These are phyloP conservation scores for Echites panduratus DNA, from an alignment of 257 asterid species.

Conservation along the genomic window DNA sequence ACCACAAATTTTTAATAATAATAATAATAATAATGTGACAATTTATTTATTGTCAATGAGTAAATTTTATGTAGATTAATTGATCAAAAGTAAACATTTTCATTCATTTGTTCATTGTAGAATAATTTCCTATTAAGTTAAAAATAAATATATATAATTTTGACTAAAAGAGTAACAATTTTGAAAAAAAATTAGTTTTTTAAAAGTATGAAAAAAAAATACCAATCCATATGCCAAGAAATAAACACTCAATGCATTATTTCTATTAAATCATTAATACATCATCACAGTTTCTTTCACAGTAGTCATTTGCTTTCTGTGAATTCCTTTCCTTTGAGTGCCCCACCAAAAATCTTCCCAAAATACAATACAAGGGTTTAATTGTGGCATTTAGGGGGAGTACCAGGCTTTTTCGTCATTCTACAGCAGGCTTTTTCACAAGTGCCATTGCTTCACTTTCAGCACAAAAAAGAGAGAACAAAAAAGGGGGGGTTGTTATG, in stretches of 20 bases:
- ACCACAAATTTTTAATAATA: no score
- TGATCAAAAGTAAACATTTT: no score
- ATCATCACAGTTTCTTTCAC: slow-evolving; percentile 20
- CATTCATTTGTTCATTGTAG: no score
- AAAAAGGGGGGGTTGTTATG: neutral
- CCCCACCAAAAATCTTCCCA: slow-evolving; percentile 15
- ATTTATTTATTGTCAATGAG: no score
- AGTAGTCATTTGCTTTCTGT: slow-evolving; percentile 20
- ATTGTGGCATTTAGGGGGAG: neutral
- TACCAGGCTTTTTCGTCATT: neutral
- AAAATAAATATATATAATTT: no score
- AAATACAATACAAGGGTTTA: slow-evolving; percentile 10
- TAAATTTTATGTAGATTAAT: no score
- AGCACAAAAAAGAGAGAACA: neutral
- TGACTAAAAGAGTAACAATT: no score
- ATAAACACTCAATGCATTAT: neutral
- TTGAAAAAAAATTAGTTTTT: no score
- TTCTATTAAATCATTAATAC: slow-evolving; percentile 23
- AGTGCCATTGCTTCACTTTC: neutral
- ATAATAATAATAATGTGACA: no score
- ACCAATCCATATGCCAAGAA: neutral
- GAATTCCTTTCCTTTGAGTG: slow-evolving; percentile 22
- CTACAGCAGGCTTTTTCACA: neutral
- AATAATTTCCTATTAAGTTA: no score
- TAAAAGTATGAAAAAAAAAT: no score